phyloP scores from a whole-genome alignment of 257 asterid species.

The Ilex aquifolium region DNA sequence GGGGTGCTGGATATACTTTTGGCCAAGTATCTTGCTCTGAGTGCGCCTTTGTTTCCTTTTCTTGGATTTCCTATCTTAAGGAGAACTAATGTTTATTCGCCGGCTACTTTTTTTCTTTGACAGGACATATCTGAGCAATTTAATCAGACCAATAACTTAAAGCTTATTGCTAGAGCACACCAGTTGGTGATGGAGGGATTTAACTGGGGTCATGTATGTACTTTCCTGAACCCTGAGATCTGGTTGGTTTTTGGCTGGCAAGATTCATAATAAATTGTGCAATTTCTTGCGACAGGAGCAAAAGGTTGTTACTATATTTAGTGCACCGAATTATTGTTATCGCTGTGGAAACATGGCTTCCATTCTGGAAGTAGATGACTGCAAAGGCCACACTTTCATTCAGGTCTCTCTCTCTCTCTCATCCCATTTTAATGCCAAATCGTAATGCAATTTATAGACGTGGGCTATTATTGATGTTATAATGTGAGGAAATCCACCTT shows the following conservation, averaged over 20 bases:
- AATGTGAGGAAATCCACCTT: too few relatives aligned
- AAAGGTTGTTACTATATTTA: conserved; percentile 78
- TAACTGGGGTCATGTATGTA: conserved; percentile 76
- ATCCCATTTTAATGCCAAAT: neutral
- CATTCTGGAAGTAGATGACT: conserved; percentile 74
- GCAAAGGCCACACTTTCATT: conserved; percentile 61
- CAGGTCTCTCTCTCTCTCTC: conserved; percentile 38
- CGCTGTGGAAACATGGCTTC: conserved; percentile 93
- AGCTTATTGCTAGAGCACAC: conserved; percentile 82
- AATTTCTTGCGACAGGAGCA: conserved; percentile 53
- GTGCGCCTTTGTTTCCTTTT: conserved; percentile 2
- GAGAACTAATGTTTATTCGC: conserved; percentile 2
- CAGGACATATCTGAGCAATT: conserved; percentile 92
- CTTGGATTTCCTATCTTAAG: neutral
- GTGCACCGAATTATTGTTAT: conserved; percentile 83
- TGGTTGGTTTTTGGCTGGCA: neutral
- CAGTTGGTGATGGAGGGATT: conserved; percentile 92
- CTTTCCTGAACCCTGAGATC: conserved; percentile 3
- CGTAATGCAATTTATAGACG: too few relatives aligned
- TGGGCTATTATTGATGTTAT: too few relatives aligned
- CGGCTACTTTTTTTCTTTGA: conserved; percentile 13
- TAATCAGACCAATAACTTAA: conserved; percentile 62
- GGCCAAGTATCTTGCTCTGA: conserved; percentile 52
- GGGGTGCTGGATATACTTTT: conserved; percentile 88
- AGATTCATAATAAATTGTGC: conserved; percentile 6